A percentile compares a stretch with the other conserved stretches of the same genome.
Evolutionary conservation across 805 yeast genomes (phyloP).

Genomic region (Tetrapisispora nanseiensis): DNA sequence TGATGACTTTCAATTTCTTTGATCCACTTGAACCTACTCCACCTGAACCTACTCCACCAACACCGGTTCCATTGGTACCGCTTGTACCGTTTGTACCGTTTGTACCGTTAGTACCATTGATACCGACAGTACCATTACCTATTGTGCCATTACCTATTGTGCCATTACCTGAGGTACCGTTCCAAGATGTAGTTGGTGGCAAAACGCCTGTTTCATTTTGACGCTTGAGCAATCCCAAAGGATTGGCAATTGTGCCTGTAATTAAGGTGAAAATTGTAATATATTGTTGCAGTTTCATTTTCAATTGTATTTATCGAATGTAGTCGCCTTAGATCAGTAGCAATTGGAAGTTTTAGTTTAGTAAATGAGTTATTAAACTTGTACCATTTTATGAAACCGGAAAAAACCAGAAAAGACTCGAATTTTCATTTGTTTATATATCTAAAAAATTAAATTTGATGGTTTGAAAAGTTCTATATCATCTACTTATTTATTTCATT

Average conservation of each 20-base stretch:
- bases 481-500: no score
- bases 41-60: not conserved
- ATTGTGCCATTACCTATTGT: not conserved
- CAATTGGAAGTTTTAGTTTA: no score
- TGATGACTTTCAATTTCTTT: conserved; percentile 9
- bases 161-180: not conserved
- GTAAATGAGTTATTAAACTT: no score
- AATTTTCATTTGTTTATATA: no score
- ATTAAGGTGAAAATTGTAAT: conserved; percentile 1
- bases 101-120: conserved; percentile 4
- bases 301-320: not conserved
- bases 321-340: no score
- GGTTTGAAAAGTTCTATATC: no score
- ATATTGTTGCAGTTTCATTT: conserved; percentile 6
- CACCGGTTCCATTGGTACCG: conserved; percentile 4
- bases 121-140: not conserved
- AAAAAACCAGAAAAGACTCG: no score
- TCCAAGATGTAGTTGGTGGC: not conserved
- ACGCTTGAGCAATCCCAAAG: not conserved
- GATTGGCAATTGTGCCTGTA: not conserved
- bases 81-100: conserved; percentile 6
- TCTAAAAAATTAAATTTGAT: no score
- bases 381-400: no score
- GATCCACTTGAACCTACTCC: not conserved
- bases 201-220: not conserved